A percentile compares a stretch with the other conserved stretches of the same genome.
Evolutionary conservation across 129 eudicot species (phyloP).

Genomic region (Centrapalus pauciflorus): DNA sequence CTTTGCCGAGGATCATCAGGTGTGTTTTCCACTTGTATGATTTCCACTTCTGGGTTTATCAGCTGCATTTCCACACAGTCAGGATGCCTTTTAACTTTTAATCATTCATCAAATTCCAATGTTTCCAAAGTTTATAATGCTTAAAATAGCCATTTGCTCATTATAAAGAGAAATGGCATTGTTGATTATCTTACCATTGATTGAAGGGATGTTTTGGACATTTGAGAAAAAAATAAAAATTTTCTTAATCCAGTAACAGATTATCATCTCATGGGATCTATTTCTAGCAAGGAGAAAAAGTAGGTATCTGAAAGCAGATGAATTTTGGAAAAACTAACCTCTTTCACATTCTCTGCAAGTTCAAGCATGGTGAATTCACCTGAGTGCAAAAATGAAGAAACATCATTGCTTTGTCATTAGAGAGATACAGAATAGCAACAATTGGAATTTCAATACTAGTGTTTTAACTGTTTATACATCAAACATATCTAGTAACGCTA

Average conservation of each 20-base stretch:
- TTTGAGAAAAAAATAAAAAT: background rate
- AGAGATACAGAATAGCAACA: background rate
- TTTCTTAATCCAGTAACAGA: too few relatives aligned
- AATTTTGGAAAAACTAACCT: conserved; percentile 59
- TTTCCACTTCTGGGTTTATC: conserved; percentile 74
- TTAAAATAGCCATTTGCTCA: too few relatives aligned
- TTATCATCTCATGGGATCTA: too few relatives aligned
- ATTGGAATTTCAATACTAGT: too few relatives aligned
- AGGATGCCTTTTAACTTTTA: too few relatives aligned
- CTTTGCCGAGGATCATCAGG: conserved; percentile 94
- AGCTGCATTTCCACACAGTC: conserved; percentile 46
- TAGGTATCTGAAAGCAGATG: too few relatives aligned
- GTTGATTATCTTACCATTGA: too few relatives aligned
- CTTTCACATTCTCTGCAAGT: conserved; percentile 87
- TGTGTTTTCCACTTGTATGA: conserved; percentile 72
- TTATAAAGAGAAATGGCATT: background rate
- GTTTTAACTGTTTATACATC: background rate
- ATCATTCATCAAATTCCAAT: background rate
- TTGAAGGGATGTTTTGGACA: too few relatives aligned
- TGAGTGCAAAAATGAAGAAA: conserved; percentile 13
- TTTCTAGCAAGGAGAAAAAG: too few relatives aligned
- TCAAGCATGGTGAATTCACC: conserved; percentile 87
- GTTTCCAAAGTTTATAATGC: too few relatives aligned
- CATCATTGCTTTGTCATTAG: background rate
- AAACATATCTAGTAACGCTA: background rate